Percentiles rank a stretch among this genome's conserved stretches.
Evolutionary conservation across 768 basidiomycete genomes (phyloP).

Genomic region (Leccinellum albellum): DNA sequence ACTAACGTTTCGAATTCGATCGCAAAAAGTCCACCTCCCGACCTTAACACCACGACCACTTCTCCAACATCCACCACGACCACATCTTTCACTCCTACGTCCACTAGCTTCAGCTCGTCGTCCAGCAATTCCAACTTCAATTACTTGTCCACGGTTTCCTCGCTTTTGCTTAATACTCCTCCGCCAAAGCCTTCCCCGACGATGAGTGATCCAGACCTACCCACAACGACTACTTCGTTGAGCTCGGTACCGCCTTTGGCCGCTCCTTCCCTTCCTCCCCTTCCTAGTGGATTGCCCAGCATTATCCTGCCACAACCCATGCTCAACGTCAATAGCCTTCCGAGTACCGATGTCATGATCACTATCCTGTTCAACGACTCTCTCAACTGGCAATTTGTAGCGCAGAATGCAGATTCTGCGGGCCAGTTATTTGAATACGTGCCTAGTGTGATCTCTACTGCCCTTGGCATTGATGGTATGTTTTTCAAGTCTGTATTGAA

Average conservation of each 20-base stretch:
- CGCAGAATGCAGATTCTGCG: conserved; percentile 48
- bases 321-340: conserved; percentile 29
- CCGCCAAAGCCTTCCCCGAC: conserved; percentile 22
- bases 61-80: conserved; percentile 4
- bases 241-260: conserved; percentile 20
- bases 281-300: conserved; percentile 60
- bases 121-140: conserved; percentile 26
- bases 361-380: conserved; percentile 58
- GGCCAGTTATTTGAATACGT: conserved; percentile 77
- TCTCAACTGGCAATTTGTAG: conserved; percentile 72
- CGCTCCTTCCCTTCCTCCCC: conserved; percentile 29
- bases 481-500: conserved; percentile 5
- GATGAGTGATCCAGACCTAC: conserved; percentile 38
- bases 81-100: conserved; percentile 4
- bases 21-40: conserved; percentile 31
- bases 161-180: conserved; percentile 31
- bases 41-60: conserved; percentile 8
- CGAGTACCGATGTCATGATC: conserved; percentile 46
- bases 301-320: conserved; percentile 48
- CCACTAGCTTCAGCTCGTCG: conserved; percentile 11
- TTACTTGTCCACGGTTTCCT: conserved; percentile 33
- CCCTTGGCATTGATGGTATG: conserved; percentile 45
- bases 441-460: conserved; percentile 46
- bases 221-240: conserved; percentile 28
- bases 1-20: conserved; percentile 17